Evolutionary conservation across 2,329 filamentous ascomycete genomes (phyloP), one percentile per base, ranked within the genome.

Genomic region (Hirsutella minnesotensis): DNA sequence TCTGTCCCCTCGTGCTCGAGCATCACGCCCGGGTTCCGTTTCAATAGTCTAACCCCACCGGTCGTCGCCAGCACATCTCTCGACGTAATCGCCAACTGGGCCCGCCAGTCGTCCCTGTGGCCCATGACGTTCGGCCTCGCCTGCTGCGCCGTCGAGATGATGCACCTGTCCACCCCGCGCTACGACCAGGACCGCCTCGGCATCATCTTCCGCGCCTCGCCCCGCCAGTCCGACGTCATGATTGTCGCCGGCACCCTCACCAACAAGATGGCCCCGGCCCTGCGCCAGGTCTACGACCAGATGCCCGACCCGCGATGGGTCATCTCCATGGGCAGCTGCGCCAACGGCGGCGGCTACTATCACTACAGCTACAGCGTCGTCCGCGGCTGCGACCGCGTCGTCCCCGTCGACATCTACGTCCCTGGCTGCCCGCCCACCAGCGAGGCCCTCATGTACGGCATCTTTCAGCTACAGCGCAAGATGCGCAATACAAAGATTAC

Each of bases 301-400:
- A 94, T 94, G 87, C 86, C 87, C 24, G 87, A 94, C 27, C 87
- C 87, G 16, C 75, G 83, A 58, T 94, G 86, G 86, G 86, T 90
- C 53, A 63, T 78, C 56, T 85, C 79, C 53, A 90, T 90, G 85
- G 85, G 85, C 12, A 85, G 79, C 56, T 90, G 85, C 62, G 85
- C 85, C 47, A 89, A 89, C 63, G 85, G 85, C 41, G 85, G 85
- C 47, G 85, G 85, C 42, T 90, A 90, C 68, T 89, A 90, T 62
- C 85, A 90, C 65, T 89, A 90, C 68, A 84, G 79, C 63, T 90
- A 90, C 67, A 78, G 72, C 51, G 84, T 88, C 35, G 78, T 81
- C 37, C 73, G 84, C 44, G 83, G 83, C 7, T 85, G 82, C 55
- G 84, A 88, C 63, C 67, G 84, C 42, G 79, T 89, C 57, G 77